Evolutionary conservation across 2,329 filamentous ascomycete genomes (phyloP), one percentile per base, ranked within the genome.

Genomic region (Ophiocordyceps unilateralis): DNA sequence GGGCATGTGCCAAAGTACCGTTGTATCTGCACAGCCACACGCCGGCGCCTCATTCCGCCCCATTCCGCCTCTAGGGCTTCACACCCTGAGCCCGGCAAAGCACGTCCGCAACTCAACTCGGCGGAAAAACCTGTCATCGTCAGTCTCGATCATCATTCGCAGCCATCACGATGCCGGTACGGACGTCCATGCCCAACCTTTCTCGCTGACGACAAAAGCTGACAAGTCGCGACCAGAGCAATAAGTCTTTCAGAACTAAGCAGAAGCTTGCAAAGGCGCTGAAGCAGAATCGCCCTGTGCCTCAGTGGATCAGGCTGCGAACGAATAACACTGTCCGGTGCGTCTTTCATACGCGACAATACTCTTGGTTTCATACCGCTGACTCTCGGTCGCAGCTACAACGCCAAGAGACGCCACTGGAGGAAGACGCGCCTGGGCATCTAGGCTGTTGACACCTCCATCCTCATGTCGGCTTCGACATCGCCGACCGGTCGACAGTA

Each of bases 211-310:
- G 43, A 48, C 41, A 12, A 22, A 36, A 19, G 17, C 32, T 36
- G 32, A 36, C 8, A n/a, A 9, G 11, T 36, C 17, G 32, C 32
- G n/a, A 20, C 44, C 48, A 96, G 89, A 89, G 83, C 82, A 87
- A 98, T 77, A 98, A 98, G 83, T 85, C 88, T 67, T 98, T 98
- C 87, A 84, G 88, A 69, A 95, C 88, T 73, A 98, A 98, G 88
- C 83, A 93, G 73, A 98, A 98, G 91, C 87, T 98, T 76, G 91
- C 91, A 67, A 95, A 89, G 79, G 91, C 91, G 67, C 89, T 96
- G 79, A 96, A 94, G 81, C 89, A 96, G 78, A 98, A 98, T 83
- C 83, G 91, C 68, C 91, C 91, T 60, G 95, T 98, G 68, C 91
- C 91, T 56, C 91, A 98, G 78, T 98, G 91, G 91, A 96, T 98